Evolutionary conservation across 2,329 filamentous ascomycete genomes (phyloP).

Genomic region (Neopestalotiopsis sp.): DNA sequence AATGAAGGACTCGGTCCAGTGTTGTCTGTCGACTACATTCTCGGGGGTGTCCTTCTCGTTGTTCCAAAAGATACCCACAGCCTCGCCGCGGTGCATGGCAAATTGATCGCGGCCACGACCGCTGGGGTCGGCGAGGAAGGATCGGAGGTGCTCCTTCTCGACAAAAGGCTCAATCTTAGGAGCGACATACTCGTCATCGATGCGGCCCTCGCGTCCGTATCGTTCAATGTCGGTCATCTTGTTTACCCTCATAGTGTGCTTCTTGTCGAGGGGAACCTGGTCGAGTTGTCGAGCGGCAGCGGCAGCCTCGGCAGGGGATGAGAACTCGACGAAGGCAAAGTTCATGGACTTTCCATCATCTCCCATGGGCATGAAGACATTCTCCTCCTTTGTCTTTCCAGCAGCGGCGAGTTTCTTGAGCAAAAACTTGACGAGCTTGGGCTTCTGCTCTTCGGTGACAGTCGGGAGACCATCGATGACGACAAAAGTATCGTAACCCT

Average conservation of each 20-base stretch:
- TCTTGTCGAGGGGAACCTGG: constrained; percentile 90
- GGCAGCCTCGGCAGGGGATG: constrained; percentile 85
- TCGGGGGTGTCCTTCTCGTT: constrained; percentile 93
- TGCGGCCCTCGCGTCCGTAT: constrained; percentile 89
- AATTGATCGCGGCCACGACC: constrained; percentile 92
- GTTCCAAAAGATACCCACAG: constrained; percentile 97
- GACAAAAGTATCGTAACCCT: constrained; percentile 95
- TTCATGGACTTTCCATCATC: constrained; percentile 85
- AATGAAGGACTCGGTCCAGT: constrained; percentile 98
- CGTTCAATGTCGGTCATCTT: constrained; percentile 98
- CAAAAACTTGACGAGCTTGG: constrained; percentile 95
- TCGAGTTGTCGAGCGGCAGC: constrained; percentile 90
- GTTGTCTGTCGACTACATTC: constrained; percentile 84
- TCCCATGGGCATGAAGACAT: constrained; percentile 91
- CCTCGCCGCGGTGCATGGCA: constrained; percentile 89
- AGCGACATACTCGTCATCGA: constrained; percentile 87
- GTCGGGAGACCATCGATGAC: constrained; percentile 92
- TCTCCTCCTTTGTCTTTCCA: constrained; percentile 84
- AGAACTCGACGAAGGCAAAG: constrained; percentile 97
- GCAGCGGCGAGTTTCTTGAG: constrained; percentile 89
- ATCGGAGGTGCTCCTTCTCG: constrained; percentile 93
- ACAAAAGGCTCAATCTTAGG: constrained; percentile 84
- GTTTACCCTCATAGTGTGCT: constrained; percentile 93
- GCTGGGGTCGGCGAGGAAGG: constrained; percentile 83
- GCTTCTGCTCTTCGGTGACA: constrained; percentile 88